Percentiles rank a stretch among this genome's conserved stretches.
These are phyloP conservation scores for Podila epigama DNA, from an alignment of 192 early-diverging fungal species.

Conservation along the genomic window DNA sequence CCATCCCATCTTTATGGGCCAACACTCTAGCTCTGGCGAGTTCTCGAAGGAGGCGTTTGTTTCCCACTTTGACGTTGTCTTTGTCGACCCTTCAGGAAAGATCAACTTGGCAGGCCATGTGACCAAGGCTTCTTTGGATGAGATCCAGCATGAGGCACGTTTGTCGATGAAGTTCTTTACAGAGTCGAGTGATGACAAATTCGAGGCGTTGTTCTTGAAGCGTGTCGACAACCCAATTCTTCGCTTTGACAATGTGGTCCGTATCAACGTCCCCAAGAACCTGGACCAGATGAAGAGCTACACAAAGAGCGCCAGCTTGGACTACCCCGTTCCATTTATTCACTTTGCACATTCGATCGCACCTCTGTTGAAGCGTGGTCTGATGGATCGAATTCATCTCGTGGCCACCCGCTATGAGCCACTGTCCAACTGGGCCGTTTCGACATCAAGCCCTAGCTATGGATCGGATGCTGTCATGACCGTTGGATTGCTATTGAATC, in stretches of 20 bases:
- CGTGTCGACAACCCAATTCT: slow-evolving; percentile 68
- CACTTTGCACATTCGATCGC: slow-evolving; percentile 56
- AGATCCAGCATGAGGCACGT: slow-evolving; percentile 78
- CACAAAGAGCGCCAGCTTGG: slow-evolving; percentile 27
- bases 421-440: slow-evolving; percentile 53
- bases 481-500: slow-evolving; percentile 79
- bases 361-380: slow-evolving; percentile 51
- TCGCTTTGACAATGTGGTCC: slow-evolving; percentile 75
- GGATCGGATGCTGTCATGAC: slow-evolving; percentile 50
- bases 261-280: slow-evolving; percentile 49
- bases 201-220: slow-evolving; percentile 81
- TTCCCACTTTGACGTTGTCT: slow-evolving; percentile 74
- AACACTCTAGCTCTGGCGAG: slow-evolving; percentile 60
- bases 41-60: slow-evolving; percentile 70
- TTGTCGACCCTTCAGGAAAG: slow-evolving; percentile 86
- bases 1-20: slow-evolving; percentile 75
- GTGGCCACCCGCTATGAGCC: slow-evolving; percentile 51
- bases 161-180: slow-evolving; percentile 69
- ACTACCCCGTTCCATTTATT: slow-evolving; percentile 55
- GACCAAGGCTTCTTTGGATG: slow-evolving; percentile 67
- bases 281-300: slow-evolving; percentile 30
- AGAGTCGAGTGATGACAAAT: slow-evolving; percentile 70
- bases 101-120: slow-evolving; percentile 84
- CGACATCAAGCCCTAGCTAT: slow-evolving; percentile 17
- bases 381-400: slow-evolving; percentile 59